These are phyloP conservation scores for Pyrenophora graminea DNA, from an alignment of 2,329 filamentous ascomycete species.

Conservation along the genomic window DNA sequence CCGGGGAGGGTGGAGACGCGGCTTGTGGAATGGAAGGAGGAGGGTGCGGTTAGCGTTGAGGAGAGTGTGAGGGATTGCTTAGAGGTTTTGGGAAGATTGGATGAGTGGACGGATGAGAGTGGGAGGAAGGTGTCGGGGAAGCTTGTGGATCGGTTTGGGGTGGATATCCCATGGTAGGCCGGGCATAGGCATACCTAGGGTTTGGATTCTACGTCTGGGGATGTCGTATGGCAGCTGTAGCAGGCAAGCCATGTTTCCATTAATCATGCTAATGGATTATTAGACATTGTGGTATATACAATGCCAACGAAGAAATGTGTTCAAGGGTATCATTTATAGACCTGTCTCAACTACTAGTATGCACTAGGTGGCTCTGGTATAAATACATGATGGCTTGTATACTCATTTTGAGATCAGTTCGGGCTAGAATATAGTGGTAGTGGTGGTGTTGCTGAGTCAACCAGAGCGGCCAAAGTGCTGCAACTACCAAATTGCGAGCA, in stretches of 20 bases:
- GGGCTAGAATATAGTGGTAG: too few species aligned
- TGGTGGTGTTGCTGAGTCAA: slow-evolving; percentile 18
- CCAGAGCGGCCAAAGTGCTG: slow-evolving; percentile 3
- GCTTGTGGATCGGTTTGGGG: slow-evolving; percentile 52
- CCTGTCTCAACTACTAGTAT: too few species aligned
- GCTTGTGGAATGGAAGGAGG: slow-evolving; percentile 51
- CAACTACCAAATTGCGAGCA: background rate
- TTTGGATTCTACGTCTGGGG: too few species aligned
- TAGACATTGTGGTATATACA: too few species aligned
- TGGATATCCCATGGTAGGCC: slow-evolving; percentile 48
- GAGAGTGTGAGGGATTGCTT: slow-evolving; percentile 50
- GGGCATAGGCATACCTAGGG: too few species aligned
- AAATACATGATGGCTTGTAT: too few species aligned
- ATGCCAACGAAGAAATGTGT: background rate
- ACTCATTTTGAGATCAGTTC: too few species aligned
- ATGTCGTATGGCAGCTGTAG: too few species aligned
- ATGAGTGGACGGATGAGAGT: slow-evolving; percentile 9
- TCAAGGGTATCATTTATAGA: too few species aligned
- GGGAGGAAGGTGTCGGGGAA: slow-evolving; percentile 39
- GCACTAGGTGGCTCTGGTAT: too few species aligned
- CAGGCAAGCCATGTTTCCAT: too few species aligned
- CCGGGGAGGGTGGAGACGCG: slow-evolving; percentile 53
- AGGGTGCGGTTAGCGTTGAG: slow-evolving; percentile 49
- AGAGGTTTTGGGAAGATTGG: slow-evolving; percentile 42
- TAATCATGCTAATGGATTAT: too few species aligned